Base-by-base conservation (phyloP, 306 rosid species). In the Vigna unguiculata region DNA sequence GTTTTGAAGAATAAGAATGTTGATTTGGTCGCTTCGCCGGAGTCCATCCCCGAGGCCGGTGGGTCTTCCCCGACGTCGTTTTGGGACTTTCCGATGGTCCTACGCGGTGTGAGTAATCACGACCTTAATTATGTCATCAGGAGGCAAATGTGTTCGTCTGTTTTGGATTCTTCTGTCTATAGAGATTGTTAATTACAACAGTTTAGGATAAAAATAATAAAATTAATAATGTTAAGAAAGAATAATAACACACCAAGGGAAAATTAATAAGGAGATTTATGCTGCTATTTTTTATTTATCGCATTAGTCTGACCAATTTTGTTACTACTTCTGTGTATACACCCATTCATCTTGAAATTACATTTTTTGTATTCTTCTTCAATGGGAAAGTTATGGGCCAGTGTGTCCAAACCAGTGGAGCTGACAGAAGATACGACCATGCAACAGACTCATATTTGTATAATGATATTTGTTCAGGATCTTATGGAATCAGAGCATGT, bases 121-220 rank as follows among this genome's bases (percentile, higher is more conserved):
- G 93, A 88, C 2, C 58, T 89, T 76, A 62, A 65, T 78, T 76
- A 85, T 12, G 78, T 90, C 45, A 53, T 92, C 80, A 86, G 72
- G 87, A 88, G 51, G 75, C 78, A 72, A 55, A 72, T 92, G 13
- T 95, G 98, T 88, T 81, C 83, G 4, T 85, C 80, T 58, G 86
- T 73, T 40, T 65, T 83, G 7, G 97, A 90, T 88, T 90, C 96
- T 84, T 88, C 92, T 88, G 91, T 86, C 16, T 95, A 95, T 83
- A 88, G 79, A 51, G 91, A 92, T 83, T 92, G 98, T 81, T 34
- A 62, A 4, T 62, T 85, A 83, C 77, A 83, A 82, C 24, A 36
- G 36, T 40, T 69, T 79, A 77, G 80, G 43, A 68, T 63, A 38
- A 17, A 10, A 38, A 64, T 34, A 9, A 41, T 2, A 41, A 43